phyloP scores from a whole-genome alignment of 78 protist species.

The Dictyostelium citrinum region DNA sequence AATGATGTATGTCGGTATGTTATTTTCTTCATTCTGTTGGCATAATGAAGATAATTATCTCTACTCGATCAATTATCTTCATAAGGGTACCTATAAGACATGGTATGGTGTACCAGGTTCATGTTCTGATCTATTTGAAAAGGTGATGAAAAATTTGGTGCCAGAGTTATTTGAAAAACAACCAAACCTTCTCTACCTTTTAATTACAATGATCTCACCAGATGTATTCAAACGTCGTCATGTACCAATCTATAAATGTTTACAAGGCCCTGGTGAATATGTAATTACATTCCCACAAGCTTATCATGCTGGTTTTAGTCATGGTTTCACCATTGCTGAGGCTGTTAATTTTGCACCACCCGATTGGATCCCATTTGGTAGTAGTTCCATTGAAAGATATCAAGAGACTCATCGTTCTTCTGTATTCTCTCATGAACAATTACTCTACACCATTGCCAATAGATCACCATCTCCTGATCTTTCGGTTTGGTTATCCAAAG shows the following conservation, averaged over 20 bases:
- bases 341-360: conserved; percentile 91
- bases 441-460: conserved; percentile 39
- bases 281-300: conserved; percentile 93
- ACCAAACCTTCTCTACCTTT: conserved; percentile 80
- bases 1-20: conserved; percentile 90
- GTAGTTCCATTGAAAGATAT: conserved; percentile 35
- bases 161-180: conserved; percentile 83
- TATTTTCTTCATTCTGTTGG: conserved; percentile 94
- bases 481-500: not conserved
- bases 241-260: conserved; percentile 69
- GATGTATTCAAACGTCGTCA: conserved; percentile 11
- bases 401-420: conserved; percentile 28
- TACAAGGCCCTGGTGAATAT: conserved; percentile 92
- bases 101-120: conserved; percentile 87
- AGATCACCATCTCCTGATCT: conserved; percentile 6
- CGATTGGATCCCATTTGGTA: conserved; percentile 88
- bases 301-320: conserved; percentile 94
- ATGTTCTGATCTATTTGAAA: conserved; percentile 73
- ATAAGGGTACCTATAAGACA: conserved; percentile 90
- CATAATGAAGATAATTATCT: conserved; percentile 93
- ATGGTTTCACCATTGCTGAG: conserved; percentile 91
- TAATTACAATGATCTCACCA: conserved; percentile 85
- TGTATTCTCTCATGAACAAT: conserved; percentile 70
- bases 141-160: conserved; percentile 6
- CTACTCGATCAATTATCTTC: conserved; percentile 88